Evolutionary conservation across 2,329 filamentous ascomycete genomes (phyloP).

Genomic region (Hysterium pulicare): DNA sequence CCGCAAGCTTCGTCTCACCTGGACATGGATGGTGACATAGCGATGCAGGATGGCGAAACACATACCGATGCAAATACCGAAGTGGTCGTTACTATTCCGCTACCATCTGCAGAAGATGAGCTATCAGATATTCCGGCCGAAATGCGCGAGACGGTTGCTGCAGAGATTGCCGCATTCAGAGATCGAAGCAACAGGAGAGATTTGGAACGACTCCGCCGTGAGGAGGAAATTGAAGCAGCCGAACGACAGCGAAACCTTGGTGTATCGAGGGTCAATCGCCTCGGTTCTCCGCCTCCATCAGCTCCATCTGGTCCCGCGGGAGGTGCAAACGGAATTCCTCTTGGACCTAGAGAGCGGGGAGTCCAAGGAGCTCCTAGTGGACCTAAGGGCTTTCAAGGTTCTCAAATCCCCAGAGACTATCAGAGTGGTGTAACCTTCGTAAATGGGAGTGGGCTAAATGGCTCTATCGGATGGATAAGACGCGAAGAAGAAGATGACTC

Average conservation of each 20-base stretch:
- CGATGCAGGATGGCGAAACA: constrained; percentile 60
- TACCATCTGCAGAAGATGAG: constrained; percentile 75
- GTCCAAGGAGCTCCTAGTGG: constrained; percentile 73
- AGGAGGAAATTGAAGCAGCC: constrained; percentile 88
- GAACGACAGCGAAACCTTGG: constrained; percentile 72
- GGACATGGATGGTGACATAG: constrained; percentile 64
- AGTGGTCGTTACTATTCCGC: constrained; percentile 85
- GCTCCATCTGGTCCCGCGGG: constrained; percentile 61
- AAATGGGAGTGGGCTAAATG: constrained; percentile 69
- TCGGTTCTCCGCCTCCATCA: constrained; percentile 65
- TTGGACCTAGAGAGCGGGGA: constrained; percentile 65
- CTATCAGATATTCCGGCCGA: constrained; percentile 92
- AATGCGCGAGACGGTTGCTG: constrained; percentile 91
- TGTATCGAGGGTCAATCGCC: constrained; percentile 56
- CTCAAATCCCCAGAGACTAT: constrained; percentile 66
- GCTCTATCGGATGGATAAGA: constrained; percentile 50
- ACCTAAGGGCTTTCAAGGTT: constrained; percentile 56
- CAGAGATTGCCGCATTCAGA: constrained; percentile 90
- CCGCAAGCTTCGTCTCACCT: constrained; percentile 44
- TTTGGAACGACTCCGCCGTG: constrained; percentile 77
- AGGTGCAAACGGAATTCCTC: constrained; percentile 70
- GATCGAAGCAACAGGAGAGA: constrained; percentile 88
- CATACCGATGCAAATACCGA: constrained; percentile 60
- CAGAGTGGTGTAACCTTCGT: constrained; percentile 80
- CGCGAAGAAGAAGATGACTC: constrained; percentile 83